phyloP scores from a whole-genome alignment of 2,329 filamentous ascomycete genomes.

The Diaporthe citrichinensis region DNA sequence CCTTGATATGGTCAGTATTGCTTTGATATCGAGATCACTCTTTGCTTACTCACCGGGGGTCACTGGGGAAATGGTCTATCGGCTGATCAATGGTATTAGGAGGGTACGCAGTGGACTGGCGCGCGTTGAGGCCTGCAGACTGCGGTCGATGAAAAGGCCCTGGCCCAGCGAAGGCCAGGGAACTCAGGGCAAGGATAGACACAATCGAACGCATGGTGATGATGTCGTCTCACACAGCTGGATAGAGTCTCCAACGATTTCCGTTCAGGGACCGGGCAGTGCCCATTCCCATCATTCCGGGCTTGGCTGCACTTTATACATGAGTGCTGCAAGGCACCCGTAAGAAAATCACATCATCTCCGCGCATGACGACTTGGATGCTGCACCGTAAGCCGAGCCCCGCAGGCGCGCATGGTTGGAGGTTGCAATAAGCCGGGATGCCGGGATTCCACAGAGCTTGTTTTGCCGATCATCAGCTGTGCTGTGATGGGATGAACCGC shows the following conservation, averaged over 20 bases:
- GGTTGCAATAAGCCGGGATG: conserved; percentile 3
- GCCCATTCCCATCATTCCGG: no score
- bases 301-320: conserved; percentile 3
- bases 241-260: not conserved
- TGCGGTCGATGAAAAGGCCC: not conserved
- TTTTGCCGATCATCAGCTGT: conserved; percentile 26
- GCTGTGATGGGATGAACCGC: conserved; percentile 16
- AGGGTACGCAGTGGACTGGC: conserved; percentile 43
- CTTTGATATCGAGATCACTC: no score
- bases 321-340: not conserved
- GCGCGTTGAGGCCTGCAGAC: not conserved
- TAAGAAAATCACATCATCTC: not conserved
- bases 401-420: not conserved
- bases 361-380: conserved; percentile 14
- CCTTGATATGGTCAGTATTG: not conserved
- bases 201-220: conserved; percentile 31
- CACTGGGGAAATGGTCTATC: conserved; percentile 63
- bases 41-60: conserved; percentile 42
- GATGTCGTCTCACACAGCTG: not conserved
- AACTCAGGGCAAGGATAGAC: conserved; percentile 15
- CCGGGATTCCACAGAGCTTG: conserved; percentile 15
- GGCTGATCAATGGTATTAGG: conserved; percentile 51
- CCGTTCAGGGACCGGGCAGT: no score
- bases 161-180: conserved; percentile 38
- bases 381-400: conserved; percentile 13